Conservation (phyloP, 257 asterid species). For the Scutellaria barbata region DNA sequence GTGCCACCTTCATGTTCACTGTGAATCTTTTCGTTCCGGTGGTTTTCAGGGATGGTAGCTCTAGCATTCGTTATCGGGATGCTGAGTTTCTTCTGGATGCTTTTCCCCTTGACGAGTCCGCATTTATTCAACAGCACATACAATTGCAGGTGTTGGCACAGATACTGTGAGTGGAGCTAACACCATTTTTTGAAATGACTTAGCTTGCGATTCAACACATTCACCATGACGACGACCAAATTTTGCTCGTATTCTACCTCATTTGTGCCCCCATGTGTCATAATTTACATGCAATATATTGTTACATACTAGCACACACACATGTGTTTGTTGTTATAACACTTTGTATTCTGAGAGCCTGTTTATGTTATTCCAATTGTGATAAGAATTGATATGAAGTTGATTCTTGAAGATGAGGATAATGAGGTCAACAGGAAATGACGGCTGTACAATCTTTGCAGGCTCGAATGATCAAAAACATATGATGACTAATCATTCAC, state of each 20-base stretch:
- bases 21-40: neutral
- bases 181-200: conserved; percentile 3
- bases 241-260: neutral
- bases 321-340: too few species aligned
- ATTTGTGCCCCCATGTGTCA: neutral
- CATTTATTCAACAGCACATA: conserved; percentile 51
- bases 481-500: conserved; percentile 40
- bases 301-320: neutral
- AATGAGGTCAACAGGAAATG: conserved; percentile 41
- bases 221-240: neutral
- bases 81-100: conserved; percentile 68
- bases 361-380: conserved; percentile 9
- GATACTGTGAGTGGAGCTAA: conserved; percentile 71
- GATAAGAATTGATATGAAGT: neutral
- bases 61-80: conserved; percentile 61
- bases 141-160: conserved; percentile 80
- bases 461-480: conserved; percentile 39
- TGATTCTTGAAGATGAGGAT: conserved; percentile 28
- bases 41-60: conserved; percentile 59
- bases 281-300: neutral
- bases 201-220: too few species aligned
- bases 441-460: conserved; percentile 50
- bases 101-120: conserved; percentile 73
- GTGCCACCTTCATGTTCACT: neutral
- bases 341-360: too few species aligned